Evolutionary conservation across 306 rosid genomes (phyloP), one percentile per base, ranked within the genome.

Genomic region (Dryas alaskensis): DNA sequence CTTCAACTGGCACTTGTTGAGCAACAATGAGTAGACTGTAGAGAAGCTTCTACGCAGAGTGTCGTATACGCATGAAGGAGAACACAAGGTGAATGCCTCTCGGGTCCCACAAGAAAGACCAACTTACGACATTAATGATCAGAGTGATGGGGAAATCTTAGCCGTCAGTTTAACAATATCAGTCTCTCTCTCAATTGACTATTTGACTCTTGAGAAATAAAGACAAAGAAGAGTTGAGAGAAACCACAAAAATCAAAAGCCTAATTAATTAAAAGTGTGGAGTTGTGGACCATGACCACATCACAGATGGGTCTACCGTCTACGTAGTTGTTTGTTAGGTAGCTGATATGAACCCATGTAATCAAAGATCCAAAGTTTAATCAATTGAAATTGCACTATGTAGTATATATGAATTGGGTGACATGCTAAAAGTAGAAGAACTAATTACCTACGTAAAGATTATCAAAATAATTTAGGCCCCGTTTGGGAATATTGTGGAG

Each of bases 291-390:
- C 70, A 74, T 59, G 80, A 81, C 68, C 57, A 13, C 63, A 27
- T 27, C 31, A 27, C 31, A 2, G 31, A 57, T 64, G 75, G 79
- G 76, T 69, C 86, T 48, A 75, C 73, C 19, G 19, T 19, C 19
- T 19, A 19, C 19, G 77, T 72, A 46, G 84, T 37, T 3, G 81
- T 19, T 77, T 77, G 71, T 82, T 85, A 39, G 81, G 87, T 78
- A 16, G 40, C 62, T 72, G 81, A 84, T 68, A 72, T 64, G 65
- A 72, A 73, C 59, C 60, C 14, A 19, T 62, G 52, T 8, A 14
- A 59, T 52, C 81, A 76, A 77, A 17, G 60, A 50, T 87, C 84
- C 90, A 82, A 80, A 72, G 73, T 63, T 10, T 39, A 44, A 9
- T 13, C 45, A 55, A 44, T 66, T 67, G 8, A 13, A 39, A 67